Evolutionary conservation across 2,329 filamentous ascomycete genomes (phyloP).

Genomic region (Cladosporium sp.): DNA sequence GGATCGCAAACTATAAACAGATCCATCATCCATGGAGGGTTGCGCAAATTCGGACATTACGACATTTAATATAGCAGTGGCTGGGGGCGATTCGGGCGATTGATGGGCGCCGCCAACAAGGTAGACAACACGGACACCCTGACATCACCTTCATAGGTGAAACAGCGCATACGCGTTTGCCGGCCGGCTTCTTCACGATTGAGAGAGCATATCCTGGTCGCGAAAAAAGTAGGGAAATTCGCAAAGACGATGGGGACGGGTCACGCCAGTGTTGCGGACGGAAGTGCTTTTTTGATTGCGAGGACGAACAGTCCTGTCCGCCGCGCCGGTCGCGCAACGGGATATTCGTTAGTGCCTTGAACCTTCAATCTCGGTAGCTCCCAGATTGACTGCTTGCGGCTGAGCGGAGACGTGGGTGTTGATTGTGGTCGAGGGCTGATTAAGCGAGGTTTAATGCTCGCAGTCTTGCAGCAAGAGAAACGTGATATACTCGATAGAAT

Average conservation of each 20-base stretch:
- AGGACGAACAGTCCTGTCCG: constrained; percentile 2
- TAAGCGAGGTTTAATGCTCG: neutral
- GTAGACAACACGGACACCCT: neutral
- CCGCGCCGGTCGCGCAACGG: constrained; percentile 1
- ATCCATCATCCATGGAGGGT: neutral
- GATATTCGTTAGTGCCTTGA: constrained; percentile 15
- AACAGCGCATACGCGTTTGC: constrained; percentile 12
- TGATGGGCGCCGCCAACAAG: neutral
- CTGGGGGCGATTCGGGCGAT: neutral
- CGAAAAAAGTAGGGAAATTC: neutral
- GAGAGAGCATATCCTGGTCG: neutral
- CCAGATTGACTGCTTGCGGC: constrained; percentile 10
- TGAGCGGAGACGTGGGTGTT: constrained; percentile 1
- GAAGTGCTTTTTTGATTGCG: constrained; percentile 15
- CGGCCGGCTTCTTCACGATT: neutral
- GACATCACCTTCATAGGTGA: constrained; percentile 14
- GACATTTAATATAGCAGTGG: neutral
- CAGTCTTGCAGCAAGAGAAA: neutral
- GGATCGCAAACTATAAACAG: constrained; percentile 7
- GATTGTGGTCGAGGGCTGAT: neutral
- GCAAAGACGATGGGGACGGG: neutral
- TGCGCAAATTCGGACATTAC: neutral
- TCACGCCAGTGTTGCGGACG: constrained; percentile 14
- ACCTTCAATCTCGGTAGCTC: constrained; percentile 19
- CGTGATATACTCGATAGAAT: neutral